A percentile compares a stretch with the other conserved stretches of the same genome.
Evolutionary conservation across 257 asterid genomes (phyloP).

Genomic region (Nicotiana obtusifolia): DNA sequence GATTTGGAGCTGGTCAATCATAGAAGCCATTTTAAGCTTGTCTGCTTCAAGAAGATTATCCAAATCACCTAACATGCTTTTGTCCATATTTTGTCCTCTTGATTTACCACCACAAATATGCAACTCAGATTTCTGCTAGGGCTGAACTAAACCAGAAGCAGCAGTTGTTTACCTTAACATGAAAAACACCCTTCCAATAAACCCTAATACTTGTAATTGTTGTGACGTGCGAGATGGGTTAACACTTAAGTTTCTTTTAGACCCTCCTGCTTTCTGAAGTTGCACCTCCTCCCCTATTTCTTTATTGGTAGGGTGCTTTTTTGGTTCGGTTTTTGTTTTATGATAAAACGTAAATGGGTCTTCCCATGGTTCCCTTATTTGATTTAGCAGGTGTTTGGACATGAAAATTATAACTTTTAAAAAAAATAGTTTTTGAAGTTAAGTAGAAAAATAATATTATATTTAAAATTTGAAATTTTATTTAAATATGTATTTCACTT

Average conservation of each 20-base stretch:
- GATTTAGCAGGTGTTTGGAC: too few species aligned
- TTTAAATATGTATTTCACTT: too few species aligned
- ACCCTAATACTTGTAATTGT: background rate
- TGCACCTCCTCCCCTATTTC: background rate
- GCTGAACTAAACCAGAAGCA: too few species aligned
- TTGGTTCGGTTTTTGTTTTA: too few species aligned
- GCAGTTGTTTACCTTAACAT: background rate
- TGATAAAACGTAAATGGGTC: too few species aligned
- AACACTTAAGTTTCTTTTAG: background rate
- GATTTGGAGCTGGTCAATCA: slow-evolving; percentile 71
- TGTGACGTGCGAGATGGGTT: background rate
- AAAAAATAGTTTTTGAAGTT: too few species aligned
- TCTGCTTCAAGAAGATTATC: slow-evolving; percentile 61
- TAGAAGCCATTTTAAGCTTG: slow-evolving; percentile 58
- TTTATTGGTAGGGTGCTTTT: too few species aligned
- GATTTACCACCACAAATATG: background rate
- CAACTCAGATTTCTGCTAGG: background rate
- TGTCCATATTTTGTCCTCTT: slow-evolving; percentile 33
- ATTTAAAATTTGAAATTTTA: too few species aligned
- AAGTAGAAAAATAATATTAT: too few species aligned
- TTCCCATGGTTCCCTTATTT: too few species aligned
- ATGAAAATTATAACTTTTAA: too few species aligned
- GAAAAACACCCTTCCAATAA: background rate
- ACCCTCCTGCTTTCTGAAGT: background rate
- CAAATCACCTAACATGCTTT: slow-evolving; percentile 63